phyloP scores from a whole-genome alignment of 2,329 filamentous ascomycete species.

The Didymella pomorum region DNA sequence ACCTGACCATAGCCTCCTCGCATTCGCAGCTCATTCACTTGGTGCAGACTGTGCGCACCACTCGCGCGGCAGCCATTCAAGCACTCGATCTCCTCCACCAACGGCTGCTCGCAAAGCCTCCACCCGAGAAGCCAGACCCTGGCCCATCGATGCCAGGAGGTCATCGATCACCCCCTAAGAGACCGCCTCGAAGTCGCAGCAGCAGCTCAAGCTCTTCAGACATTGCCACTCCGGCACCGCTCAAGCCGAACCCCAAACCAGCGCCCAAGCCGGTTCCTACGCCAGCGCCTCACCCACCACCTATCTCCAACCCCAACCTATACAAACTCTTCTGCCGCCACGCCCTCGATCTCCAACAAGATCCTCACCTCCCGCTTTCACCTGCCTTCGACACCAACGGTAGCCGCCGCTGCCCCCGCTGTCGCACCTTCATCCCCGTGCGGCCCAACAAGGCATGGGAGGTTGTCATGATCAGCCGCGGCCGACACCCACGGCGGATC shows the following conservation, averaged over 20 bases:
- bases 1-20: conserved; percentile 32
- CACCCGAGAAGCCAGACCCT: conserved; percentile 16
- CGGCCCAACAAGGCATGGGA: conserved; percentile 43
- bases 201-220: conserved; percentile 13
- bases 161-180: conserved; percentile 22
- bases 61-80: conserved; percentile 39
- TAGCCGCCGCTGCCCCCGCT: conserved; percentile 41
- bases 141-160: conserved; percentile 28
- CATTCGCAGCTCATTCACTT: conserved; percentile 42
- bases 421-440: conserved; percentile 31
- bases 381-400: conserved; percentile 35
- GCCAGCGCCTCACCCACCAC: conserved; percentile 9
- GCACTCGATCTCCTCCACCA: conserved; percentile 41
- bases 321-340: conserved; percentile 43
- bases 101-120: conserved; percentile 31
- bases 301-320: conserved; percentile 9
- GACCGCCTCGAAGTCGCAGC: conserved; percentile 12
- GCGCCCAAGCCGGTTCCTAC: neutral
- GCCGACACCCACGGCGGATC: conserved; percentile 16
- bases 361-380: conserved; percentile 31
- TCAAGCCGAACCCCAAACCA: conserved; percentile 10
- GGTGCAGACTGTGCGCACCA: conserved; percentile 37
- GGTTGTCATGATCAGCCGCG: conserved; percentile 27
- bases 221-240: neutral
- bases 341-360: conserved; percentile 41